Conservation (phyloP, 805 yeast genomes). For the Middelhovenomyces tepae region DNA sequence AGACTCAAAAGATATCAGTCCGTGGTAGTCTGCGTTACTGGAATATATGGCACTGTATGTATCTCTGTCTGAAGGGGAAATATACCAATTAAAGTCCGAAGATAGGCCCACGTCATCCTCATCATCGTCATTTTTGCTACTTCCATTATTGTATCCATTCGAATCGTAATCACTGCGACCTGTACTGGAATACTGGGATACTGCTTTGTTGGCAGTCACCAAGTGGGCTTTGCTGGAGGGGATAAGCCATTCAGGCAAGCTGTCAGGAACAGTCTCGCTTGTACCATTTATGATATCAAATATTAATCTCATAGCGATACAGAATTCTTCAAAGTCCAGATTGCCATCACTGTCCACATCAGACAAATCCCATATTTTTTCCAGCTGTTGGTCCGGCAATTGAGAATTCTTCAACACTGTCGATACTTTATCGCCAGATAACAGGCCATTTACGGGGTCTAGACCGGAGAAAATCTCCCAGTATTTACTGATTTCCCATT, state of each 20-base stretch:
- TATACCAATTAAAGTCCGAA: constrained; percentile 89
- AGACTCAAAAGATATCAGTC: constrained; percentile 69
- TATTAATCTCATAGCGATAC: constrained; percentile 92
- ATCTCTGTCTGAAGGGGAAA: constrained; percentile 75
- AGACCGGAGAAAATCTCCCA: constrained; percentile 96
- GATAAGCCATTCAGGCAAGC: constrained; percentile 83
- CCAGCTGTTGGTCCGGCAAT: constrained; percentile 65
- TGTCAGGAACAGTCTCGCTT: constrained; percentile 50
- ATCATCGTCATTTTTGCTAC: constrained; percentile 32
- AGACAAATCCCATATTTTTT: constrained; percentile 73
- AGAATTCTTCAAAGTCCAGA: constrained; percentile 94
- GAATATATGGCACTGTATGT: constrained; percentile 73
- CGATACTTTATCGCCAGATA: constrained; percentile 76
- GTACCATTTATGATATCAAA: constrained; percentile 83
- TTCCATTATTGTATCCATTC: constrained; percentile 10
- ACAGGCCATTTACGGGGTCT: constrained; percentile 68
- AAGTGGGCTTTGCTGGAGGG: constrained; percentile 84
- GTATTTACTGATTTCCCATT: constrained; percentile 93
- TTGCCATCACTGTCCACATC: constrained; percentile 90
- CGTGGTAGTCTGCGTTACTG: constrained; percentile 65
- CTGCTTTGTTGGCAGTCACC: constrained; percentile 72
- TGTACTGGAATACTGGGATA: constrained; percentile 15
- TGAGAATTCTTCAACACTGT: constrained; percentile 86
- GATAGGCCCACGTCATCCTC: constrained; percentile 58
- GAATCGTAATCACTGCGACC: constrained; percentile 10